phyloP scores from a whole-genome alignment of 768 basidiomycete species.

The Leccinum pellstonianum region DNA sequence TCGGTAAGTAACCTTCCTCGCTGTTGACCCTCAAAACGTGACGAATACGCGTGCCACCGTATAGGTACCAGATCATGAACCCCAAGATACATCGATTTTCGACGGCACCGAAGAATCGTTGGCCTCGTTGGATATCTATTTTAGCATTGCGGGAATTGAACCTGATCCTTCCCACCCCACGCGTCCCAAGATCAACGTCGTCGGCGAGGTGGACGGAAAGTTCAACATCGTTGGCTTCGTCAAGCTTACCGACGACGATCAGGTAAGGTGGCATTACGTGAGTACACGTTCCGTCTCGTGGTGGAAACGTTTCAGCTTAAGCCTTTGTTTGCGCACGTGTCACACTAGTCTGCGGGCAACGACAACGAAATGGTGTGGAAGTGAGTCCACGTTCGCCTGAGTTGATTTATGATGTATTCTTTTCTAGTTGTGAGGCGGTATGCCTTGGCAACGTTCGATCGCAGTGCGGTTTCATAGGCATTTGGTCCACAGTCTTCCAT shows the following conservation, averaged over 20 bases:
- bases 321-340: not conserved
- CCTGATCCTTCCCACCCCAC: slow-evolving; percentile 48
- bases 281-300: slow-evolving; percentile 22
- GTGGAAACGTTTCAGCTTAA: slow-evolving; percentile 1
- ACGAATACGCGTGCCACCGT: slow-evolving; percentile 1
- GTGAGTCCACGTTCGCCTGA: slow-evolving; percentile 32
- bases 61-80: slow-evolving; percentile 31
- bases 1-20: slow-evolving; percentile 19
- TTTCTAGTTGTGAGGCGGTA: slow-evolving; percentile 56
- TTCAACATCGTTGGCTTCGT: slow-evolving; percentile 55
- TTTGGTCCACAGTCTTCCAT: slow-evolving; percentile 50
- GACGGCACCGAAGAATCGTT: slow-evolving; percentile 52
- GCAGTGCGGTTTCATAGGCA: slow-evolving; percentile 54
- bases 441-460: slow-evolving; percentile 63
- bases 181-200: slow-evolving; percentile 53
- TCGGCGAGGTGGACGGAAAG: slow-evolving; percentile 48
- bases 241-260: slow-evolving; percentile 53
- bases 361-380: slow-evolving; percentile 54
- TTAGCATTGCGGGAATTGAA: slow-evolving; percentile 42
- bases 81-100: slow-evolving; percentile 48
- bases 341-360: slow-evolving; percentile 49
- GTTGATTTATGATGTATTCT: not conserved
- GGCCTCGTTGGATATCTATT: slow-evolving; percentile 45
- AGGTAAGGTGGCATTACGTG: slow-evolving; percentile 66
- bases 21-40: not conserved